These are phyloP conservation scores for Aspergillus cristatus DNA, from an alignment of 495 filamentous ascomycete species.

Conservation along the genomic window DNA sequence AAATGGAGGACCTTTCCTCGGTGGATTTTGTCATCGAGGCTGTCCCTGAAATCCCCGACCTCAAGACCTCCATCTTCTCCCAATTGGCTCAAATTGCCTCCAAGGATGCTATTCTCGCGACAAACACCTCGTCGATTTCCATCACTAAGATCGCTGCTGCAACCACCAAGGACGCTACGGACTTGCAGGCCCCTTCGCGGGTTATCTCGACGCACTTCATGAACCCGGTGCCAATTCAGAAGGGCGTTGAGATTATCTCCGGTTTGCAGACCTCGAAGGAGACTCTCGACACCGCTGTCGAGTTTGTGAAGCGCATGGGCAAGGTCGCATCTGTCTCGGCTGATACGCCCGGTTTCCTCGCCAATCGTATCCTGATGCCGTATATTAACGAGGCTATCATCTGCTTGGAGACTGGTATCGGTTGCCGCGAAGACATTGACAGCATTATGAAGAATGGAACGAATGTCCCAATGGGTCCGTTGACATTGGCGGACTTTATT, in stretches of 20 bases:
- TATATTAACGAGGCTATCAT: slow-evolving; percentile 99
- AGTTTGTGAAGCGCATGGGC: slow-evolving; percentile 83
- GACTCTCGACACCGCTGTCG: slow-evolving; percentile 76
- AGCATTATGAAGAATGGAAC: slow-evolving; percentile 99
- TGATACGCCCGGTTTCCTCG: slow-evolving; percentile 89
- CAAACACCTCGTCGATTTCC: slow-evolving; percentile 94
- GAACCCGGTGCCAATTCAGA: slow-evolving; percentile 97
- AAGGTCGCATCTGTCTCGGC: slow-evolving; percentile 82
- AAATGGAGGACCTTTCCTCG: slow-evolving; percentile 67
- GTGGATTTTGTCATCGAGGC: slow-evolving; percentile 98
- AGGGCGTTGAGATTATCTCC: slow-evolving; percentile 94
- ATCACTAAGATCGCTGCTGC: slow-evolving; percentile 93
- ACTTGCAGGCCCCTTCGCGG: slow-evolving; percentile 72
- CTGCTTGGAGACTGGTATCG: slow-evolving; percentile 89
- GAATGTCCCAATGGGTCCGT: slow-evolving; percentile 95
- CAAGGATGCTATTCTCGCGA: slow-evolving; percentile 85
- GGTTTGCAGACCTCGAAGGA: slow-evolving; percentile 80
- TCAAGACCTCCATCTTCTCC: slow-evolving; percentile 85
- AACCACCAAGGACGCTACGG: slow-evolving; percentile 63
- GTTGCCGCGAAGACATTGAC: slow-evolving; percentile 82
- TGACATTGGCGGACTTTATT: slow-evolving; percentile 94
- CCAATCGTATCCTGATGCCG: slow-evolving; percentile 95
- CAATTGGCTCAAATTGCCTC: slow-evolving; percentile 74
- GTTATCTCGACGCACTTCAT: slow-evolving; percentile 98
- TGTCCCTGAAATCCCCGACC: slow-evolving; percentile 80